Evolutionary conservation across 345 rosid genomes (phyloP), one percentile per base, ranked within the genome.

Genomic region (Noccaea bulbosa): DNA sequence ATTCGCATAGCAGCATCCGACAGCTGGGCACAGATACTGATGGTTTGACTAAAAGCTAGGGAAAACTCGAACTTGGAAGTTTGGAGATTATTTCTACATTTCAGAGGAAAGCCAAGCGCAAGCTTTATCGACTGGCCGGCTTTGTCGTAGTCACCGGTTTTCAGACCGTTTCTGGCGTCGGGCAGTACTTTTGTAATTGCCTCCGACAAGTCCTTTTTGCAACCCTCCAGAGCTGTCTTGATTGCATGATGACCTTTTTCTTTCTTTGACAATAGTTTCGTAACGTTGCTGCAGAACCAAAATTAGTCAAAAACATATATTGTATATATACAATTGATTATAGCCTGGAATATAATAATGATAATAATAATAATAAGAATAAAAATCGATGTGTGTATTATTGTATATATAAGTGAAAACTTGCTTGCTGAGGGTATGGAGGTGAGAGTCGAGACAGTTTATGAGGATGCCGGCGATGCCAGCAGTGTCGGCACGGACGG

Each of bases 391-490:
- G 34, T 1, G 7, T 22, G 34, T 20, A 16, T 47, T 1, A 22
- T 5, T 8, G 3, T 2, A 2, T 8, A 20, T 22, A 32, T 44
- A 44, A 51, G 12, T 14, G 40, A 17, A 65, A 59, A 52, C 69
- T 62, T 62, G 41, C 69, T 62, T 50, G 47, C 10, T 46, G 64
- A 72, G 69, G 33, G 11, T 37, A 8, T 46, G 17, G 48, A 72
- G 70, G 20, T 38, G 38, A 46, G 70, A 72, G 34, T 64, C 20
- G 41, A 72, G 76, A 11, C 70, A 72, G 20, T 54, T 1, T 54
- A 72, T 11, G 50, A 72, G 7, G 14, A 72, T 64, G 11, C n/a
- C 3, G 6, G 76, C 76, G 8, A 72, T 45, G 30, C 50, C 76
- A 55, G 54, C 6, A 45, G 33, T 11, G 32, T 37, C 49, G 2